Evolutionary conservation across 169 alveolate genomes (phyloP).

Genomic region (Plasmodium relictum): DNA sequence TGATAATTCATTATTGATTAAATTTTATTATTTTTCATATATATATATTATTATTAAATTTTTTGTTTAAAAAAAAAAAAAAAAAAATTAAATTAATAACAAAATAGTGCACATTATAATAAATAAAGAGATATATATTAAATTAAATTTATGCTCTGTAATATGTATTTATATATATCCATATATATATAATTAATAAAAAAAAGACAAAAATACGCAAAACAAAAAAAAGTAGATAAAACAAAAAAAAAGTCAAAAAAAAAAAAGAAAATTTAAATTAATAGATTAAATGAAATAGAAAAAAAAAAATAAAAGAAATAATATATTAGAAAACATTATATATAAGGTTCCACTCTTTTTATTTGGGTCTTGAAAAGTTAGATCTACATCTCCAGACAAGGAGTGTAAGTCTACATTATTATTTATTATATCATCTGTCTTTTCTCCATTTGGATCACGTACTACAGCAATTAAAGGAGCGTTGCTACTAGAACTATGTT

Average conservation of each 20-base stretch:
- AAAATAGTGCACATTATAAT: background rate
- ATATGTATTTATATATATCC: constrained; percentile 1
- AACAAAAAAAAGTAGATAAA: background rate
- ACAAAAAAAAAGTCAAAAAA: constrained; percentile 9
- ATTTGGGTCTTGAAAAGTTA: constrained; percentile 27
- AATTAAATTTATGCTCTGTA: constrained; percentile 7
- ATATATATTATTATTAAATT: constrained; percentile 6
- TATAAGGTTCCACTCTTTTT: constrained; percentile 7
- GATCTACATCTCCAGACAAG: constrained; percentile 40
- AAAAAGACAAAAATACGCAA: background rate
- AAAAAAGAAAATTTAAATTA: constrained; percentile 25
- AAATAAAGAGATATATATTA: background rate
- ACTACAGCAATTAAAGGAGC: constrained; percentile 64
- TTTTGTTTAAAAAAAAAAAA: constrained; percentile 14
- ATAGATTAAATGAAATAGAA: constrained; percentile 6
- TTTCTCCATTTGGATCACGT: constrained; percentile 22
- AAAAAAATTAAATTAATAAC: constrained; percentile 20
- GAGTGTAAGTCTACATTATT: constrained; percentile 27
- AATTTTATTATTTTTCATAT: background rate
- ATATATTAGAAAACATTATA: constrained; percentile 6
- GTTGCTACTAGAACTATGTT: background rate
- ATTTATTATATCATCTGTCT: constrained; percentile 44
- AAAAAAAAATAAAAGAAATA: constrained; percentile 14
- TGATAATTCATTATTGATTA: background rate
- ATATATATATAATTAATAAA: constrained; percentile 2